Base-by-base conservation (phyloP, 345 rosid species). In the Heritiera littoralis region DNA sequence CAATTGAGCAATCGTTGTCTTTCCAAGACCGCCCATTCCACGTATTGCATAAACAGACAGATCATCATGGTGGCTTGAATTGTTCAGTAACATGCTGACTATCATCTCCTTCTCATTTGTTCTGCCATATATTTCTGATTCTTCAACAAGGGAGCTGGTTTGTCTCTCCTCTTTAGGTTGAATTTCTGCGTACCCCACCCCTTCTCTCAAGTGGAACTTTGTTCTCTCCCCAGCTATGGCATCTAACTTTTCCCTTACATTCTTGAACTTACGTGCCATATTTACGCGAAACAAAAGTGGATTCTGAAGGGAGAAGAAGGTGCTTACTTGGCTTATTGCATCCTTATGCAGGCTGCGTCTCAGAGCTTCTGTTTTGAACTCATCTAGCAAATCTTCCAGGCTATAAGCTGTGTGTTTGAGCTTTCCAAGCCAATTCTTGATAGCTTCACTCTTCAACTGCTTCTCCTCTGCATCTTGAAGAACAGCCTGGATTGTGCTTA, bases 1-100 rank as follows among this genome's bases (percentile, higher is more conserved):
- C 17, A 76, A 18, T n/a, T 83, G 83, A 66, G 86, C 79, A 38
- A 72, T 40, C 9, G 74, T 80, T 13, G 78, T 79, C 66, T 63
- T 63, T 28, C 66, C 66, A 6, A 32, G 66, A 12, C 66, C 18
- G 0, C 66, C 43, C 66, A 56, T 56, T 7, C 61, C 61, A 4
- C 61, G 18, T 0, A 56, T 56, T 6, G 61, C 11, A 1, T 18
- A 63, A 63, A 63, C 66, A 63, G 43, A 63, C 0, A 63, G 41
- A 1, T 51, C 60, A 80, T 80, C 60, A 11, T 40, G 14, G 20
- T 45, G 17, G 2, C 58, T 23, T 56, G 32, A 49, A 28, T 66
- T 59, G 40, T 46, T 65, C 48, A 67, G 12, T 18, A 75, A 3
- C 18, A 1, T 7, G 8, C 43, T 9, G 13, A 67, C 5, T 17